These are phyloP conservation scores for Fusarium sp. DNA, from an alignment of 2,329 filamentous ascomycete species.

Conservation along the genomic window DNA sequence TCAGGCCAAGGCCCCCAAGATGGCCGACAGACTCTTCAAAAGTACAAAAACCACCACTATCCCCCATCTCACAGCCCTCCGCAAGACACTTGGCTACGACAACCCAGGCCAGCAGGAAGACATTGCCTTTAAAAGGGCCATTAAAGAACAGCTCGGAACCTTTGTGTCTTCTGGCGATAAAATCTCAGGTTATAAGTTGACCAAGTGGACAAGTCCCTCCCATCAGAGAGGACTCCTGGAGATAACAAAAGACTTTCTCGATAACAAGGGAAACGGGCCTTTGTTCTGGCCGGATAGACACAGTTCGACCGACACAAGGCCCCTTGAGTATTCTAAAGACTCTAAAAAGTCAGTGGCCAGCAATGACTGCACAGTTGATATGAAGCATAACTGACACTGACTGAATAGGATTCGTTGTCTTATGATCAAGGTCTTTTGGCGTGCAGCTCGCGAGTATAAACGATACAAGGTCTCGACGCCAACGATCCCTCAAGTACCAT, in stretches of 20 bases:
- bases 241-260: constrained; percentile 34
- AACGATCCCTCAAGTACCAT: accelerated
- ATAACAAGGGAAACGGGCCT: constrained; percentile 24
- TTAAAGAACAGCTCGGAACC: constrained; percentile 5
- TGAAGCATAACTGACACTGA: neutral
- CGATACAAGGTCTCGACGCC: neutral
- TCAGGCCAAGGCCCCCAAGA: neutral
- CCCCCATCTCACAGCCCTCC: constrained; percentile 34
- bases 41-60: constrained; percentile 19
- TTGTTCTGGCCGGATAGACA: constrained; percentile 40
- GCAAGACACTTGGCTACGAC: constrained; percentile 37
- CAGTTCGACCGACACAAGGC: neutral
- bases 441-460: constrained; percentile 21
- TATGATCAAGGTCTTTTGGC: constrained; percentile 32
- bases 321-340: constrained; percentile 30
- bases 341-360: constrained; percentile 12
- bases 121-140: constrained; percentile 36
- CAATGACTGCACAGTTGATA: neutral
- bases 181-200: constrained; percentile 9
- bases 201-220: constrained; percentile 22
- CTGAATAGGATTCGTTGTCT: constrained; percentile 24
- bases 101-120: constrained; percentile 12
- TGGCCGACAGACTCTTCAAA: constrained; percentile 13
- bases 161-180: constrained; percentile 22
- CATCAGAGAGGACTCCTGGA: constrained; percentile 41